phyloP scores from a whole-genome alignment of 2,329 filamentous ascomycete species.

The Neofusicoccum cordaticola region DNA sequence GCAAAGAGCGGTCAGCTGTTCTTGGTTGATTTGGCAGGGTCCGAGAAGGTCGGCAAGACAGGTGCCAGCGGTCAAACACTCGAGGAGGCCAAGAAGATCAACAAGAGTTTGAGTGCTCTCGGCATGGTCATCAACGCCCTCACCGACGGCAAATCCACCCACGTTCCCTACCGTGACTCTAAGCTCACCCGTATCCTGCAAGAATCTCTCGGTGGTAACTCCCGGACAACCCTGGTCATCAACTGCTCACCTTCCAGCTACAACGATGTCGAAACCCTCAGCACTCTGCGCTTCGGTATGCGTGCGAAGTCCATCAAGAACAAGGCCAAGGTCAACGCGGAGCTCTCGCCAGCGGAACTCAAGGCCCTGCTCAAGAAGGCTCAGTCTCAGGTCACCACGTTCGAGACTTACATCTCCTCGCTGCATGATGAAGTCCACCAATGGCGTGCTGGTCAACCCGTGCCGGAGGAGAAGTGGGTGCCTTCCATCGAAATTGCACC shows the following conservation, averaged over 20 bases:
- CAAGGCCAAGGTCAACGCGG: conserved; percentile 99
- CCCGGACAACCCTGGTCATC: conserved; percentile 95
- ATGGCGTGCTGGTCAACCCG: conserved; percentile 84
- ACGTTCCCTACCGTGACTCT: conserved; percentile 95
- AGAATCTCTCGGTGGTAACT: conserved; percentile 96
- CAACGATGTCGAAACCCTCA: conserved; percentile 91
- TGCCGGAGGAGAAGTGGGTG: conserved; percentile 88
- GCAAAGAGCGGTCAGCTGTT: conserved; percentile 96
- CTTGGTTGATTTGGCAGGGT: conserved; percentile 95
- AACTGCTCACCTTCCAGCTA: conserved; percentile 99
- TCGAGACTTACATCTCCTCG: conserved; percentile 79
- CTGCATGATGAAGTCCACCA: conserved; percentile 80
- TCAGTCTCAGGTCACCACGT: conserved; percentile 82
- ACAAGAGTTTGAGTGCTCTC: conserved; percentile 96
- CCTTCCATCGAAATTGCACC: conserved; percentile 59
- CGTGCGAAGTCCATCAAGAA: conserved; percentile 99
- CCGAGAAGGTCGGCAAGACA: conserved; percentile 98
- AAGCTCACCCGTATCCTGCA: conserved; percentile 96
- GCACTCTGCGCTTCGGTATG: conserved; percentile 91
- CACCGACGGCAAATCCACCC: conserved; percentile 94
- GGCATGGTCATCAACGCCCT: conserved; percentile 99
- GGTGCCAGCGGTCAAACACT: conserved; percentile 95
- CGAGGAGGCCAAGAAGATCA: conserved; percentile 99
- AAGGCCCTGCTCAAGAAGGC: conserved; percentile 91
- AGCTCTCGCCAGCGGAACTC: conserved; percentile 92